phyloP scores from a whole-genome alignment of 192 early-diverging fungal genomes.

The Glomus cerebriforme region DNA sequence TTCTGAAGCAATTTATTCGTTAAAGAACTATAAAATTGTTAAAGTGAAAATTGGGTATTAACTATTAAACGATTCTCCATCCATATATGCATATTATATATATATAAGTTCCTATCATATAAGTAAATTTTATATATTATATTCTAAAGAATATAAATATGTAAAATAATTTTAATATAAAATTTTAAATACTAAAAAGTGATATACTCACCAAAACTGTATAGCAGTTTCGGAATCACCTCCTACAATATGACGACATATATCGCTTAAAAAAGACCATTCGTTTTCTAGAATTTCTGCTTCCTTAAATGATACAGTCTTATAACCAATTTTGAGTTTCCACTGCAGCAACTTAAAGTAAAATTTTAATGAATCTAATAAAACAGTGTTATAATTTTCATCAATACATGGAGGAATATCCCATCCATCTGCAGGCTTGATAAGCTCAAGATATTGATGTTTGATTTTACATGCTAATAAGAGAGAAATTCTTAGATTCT shows the following conservation, averaged over 20 bases:
- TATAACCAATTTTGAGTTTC: conserved; percentile 64
- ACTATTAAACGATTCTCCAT: background rate
- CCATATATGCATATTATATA: background rate
- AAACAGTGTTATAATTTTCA: conserved; percentile 68
- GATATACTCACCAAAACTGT: conserved; percentile 69
- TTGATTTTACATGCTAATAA: conserved; percentile 73
- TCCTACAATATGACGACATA: conserved; percentile 72
- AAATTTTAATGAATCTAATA: conserved; percentile 70
- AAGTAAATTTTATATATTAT: background rate
- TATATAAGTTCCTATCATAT: background rate
- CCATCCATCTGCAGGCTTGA: conserved; percentile 66
- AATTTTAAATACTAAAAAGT: background rate
- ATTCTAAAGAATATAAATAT: background rate
- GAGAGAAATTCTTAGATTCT: conserved; percentile 75
- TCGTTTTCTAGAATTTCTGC: conserved; percentile 81
- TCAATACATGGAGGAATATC: conserved; percentile 62
- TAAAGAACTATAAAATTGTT: conserved; percentile 42
- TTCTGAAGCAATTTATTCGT: conserved; percentile 49
- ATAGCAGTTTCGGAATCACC: conserved; percentile 72
- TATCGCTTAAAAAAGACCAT: conserved; percentile 75
- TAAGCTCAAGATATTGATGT: conserved; percentile 65
- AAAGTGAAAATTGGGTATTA: background rate
- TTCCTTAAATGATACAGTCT: conserved; percentile 62
- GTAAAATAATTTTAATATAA: conserved; percentile 31
- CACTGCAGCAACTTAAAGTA: conserved; percentile 79